These are phyloP conservation scores for Aspergillus pseudonomiae DNA, from an alignment of 2,329 filamentous ascomycete genomes.

Conservation along the genomic window DNA sequence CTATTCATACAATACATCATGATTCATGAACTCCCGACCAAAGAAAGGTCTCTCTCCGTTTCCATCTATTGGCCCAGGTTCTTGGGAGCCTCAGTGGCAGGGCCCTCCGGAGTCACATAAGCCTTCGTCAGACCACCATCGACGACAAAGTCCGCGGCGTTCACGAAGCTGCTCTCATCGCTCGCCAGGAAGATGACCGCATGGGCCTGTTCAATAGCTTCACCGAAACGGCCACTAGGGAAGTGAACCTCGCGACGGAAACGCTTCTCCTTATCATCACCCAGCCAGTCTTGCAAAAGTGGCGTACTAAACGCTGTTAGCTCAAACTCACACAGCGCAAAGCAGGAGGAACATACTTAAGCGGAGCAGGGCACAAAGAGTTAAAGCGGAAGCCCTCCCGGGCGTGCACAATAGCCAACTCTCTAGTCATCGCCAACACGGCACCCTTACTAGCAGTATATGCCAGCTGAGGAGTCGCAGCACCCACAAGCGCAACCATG, in stretches of 20 bases:
- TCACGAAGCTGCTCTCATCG: conserved; percentile 88
- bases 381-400: conserved; percentile 91
- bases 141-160: conserved; percentile 88
- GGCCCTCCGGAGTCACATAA: conserved; percentile 69
- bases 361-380: conserved; percentile 81
- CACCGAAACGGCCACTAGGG: conserved; percentile 83
- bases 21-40: conserved; percentile 2
- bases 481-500: conserved; percentile 83
- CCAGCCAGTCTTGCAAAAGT: conserved; percentile 89
- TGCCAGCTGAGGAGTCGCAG: conserved; percentile 84
- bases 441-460: conserved; percentile 95
- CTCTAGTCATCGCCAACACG: conserved; percentile 84
- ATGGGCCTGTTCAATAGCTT: conserved; percentile 91
- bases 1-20: conserved; percentile 16
- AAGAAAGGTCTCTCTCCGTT: neutral
- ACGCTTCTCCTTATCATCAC: conserved; percentile 81
- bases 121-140: conserved; percentile 94
- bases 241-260: conserved; percentile 85
- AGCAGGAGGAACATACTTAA: conserved; percentile 61
- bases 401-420: conserved; percentile 89
- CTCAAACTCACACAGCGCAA: neutral
- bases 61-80: conserved; percentile 44
- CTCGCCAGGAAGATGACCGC: conserved; percentile 85
- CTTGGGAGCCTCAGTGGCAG: conserved; percentile 56
- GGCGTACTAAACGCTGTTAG: conserved; percentile 63